These are phyloP conservation scores for Metarhizium brunneum DNA, from an alignment of 2,329 filamentous ascomycete genomes.

Conservation along the genomic window DNA sequence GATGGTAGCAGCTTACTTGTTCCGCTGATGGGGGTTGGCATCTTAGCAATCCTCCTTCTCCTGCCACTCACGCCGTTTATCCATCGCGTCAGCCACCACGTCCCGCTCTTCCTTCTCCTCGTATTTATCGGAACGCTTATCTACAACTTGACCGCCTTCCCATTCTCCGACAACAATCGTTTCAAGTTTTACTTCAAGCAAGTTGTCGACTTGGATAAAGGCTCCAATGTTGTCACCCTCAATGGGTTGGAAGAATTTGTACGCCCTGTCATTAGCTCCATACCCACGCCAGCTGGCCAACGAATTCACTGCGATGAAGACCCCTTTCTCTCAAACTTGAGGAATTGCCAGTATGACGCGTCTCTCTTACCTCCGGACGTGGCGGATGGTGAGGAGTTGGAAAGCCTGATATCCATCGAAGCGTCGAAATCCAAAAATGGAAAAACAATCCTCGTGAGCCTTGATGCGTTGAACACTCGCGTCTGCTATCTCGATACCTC, in stretches of 20 bases:
- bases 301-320: conserved; percentile 38
- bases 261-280: conserved; percentile 51
- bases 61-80: conserved; percentile 75
- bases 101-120: conserved; percentile 67
- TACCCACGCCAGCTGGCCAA: conserved; percentile 64
- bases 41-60: conserved; percentile 61
- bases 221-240: conserved; percentile 60
- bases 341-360: conserved; percentile 63
- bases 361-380: conserved; percentile 51
- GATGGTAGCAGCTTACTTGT: conserved; percentile 68
- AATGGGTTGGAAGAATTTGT: conserved; percentile 61
- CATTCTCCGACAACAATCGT: conserved; percentile 70
- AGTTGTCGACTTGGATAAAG: conserved; percentile 64
- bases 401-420: conserved; percentile 54
- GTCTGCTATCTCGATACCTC: conserved; percentile 68
- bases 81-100: conserved; percentile 74
- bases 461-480: conserved; percentile 68
- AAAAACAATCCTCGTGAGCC: conserved; percentile 50
- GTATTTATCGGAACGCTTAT: conserved; percentile 67
- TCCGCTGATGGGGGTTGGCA: conserved; percentile 62
- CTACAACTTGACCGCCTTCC: conserved; percentile 82
- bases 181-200: conserved; percentile 88
- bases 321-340: conserved; percentile 34
- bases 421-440: conserved; percentile 21
- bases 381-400: conserved; percentile 32